phyloP scores from a whole-genome alignment of 2,329 filamentous ascomycete species.

The Aschersonia sp. region DNA sequence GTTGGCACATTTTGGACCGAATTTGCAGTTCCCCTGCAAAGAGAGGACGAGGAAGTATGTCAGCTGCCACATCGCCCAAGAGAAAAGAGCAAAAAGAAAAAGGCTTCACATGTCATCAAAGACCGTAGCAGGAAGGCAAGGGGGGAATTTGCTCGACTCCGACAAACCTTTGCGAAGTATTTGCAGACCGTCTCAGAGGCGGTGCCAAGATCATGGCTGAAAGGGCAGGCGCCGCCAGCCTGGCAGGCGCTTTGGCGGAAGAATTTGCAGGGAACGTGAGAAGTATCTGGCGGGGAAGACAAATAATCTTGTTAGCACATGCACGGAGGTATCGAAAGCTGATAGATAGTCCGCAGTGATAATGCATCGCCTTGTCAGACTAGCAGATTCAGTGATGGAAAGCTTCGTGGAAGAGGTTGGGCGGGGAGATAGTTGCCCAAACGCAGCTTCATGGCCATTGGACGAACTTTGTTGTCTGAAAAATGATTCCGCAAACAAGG shows the following conservation, averaged over 20 bases:
- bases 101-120: background rate
- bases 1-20: conserved; percentile 93
- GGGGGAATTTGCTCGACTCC: background rate
- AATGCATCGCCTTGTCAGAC: too few species aligned
- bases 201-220: conserved; percentile 81
- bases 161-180: conserved; percentile 86
- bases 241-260: conserved; percentile 93
- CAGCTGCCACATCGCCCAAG: too few species aligned
- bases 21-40: conserved; percentile 88
- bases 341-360: background rate
- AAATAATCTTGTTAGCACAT: background rate
- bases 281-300: conserved; percentile 52
- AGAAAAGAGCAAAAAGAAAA: background rate
- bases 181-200: conserved; percentile 88
- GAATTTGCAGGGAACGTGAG: conserved; percentile 99
- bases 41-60: background rate
- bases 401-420: background rate
- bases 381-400: background rate
- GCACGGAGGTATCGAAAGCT: too few species aligned
- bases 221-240: conserved; percentile 89
- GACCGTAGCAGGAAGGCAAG: background rate
- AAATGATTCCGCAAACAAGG: too few species aligned
- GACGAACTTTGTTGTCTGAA: too few species aligned
- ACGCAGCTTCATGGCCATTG: too few species aligned
- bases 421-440: too few species aligned